Evolutionary conservation across 2,329 filamentous ascomycete genomes (phyloP).

Genomic region (Escovopsis sp.): DNA sequence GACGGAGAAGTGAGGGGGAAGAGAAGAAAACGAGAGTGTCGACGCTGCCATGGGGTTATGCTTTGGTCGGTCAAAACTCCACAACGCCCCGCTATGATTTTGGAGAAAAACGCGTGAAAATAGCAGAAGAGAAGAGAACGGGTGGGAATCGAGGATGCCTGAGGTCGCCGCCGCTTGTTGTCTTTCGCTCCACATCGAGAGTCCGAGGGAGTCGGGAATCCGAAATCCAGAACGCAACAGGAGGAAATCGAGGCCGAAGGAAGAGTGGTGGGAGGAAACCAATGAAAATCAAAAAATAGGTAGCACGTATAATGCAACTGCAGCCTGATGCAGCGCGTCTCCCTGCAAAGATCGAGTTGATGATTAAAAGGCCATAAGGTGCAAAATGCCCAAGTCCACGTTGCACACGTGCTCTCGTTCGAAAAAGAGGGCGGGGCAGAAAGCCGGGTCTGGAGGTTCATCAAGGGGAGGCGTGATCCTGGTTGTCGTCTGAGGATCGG

Average conservation of each 20-base stretch:
- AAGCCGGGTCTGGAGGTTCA: neutral
- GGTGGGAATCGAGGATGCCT: no score
- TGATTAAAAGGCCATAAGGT: neutral
- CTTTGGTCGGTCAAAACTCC: constrained; percentile 9
- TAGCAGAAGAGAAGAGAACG: neutral
- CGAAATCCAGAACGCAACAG: no score
- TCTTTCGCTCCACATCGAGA: neutral
- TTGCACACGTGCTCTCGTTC: neutral
- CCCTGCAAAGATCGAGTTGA: neutral
- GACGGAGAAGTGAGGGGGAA: no score
- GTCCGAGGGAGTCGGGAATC: neutral
- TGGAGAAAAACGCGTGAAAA: neutral
- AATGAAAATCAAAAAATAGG: no score
- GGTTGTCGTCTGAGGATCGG: no score
- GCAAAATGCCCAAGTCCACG: neutral
- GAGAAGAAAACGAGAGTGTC: no score
- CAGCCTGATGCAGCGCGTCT: neutral
- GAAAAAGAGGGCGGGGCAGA: neutral
- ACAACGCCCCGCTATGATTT: constrained; percentile 16
- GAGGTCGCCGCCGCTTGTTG: no score
- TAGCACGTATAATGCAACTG: no score
- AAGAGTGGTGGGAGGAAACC: no score
- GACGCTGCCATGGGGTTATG: no score
- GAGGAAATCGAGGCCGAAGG: no score
- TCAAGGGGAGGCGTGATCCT: neutral